Conservation (phyloP, 1,284 basidiomycete species). For the Thecaphora thlaspeos region DNA sequence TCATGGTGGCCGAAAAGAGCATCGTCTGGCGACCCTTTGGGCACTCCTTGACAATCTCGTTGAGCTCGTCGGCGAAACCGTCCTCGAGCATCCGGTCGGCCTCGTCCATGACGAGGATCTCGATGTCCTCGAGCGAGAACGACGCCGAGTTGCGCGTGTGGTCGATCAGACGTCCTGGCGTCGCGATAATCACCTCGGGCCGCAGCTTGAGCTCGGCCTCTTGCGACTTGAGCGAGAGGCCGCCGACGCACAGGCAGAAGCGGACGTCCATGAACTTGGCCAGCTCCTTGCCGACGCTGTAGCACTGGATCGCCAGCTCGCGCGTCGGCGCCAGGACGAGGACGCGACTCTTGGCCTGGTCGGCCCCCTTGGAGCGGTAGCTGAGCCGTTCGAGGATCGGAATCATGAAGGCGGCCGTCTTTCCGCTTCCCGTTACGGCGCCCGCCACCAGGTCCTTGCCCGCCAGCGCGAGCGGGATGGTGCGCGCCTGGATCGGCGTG, state of each 20-base stretch:
- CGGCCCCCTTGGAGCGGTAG: constrained; percentile 79
- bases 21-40: constrained; percentile 63
- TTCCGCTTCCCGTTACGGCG: constrained; percentile 91
- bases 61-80: constrained; percentile 93
- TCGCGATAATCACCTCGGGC: constrained; percentile 96
- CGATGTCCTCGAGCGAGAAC: constrained; percentile 89
- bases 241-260: constrained; percentile 96
- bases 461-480: constrained; percentile 95
- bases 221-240: constrained; percentile 87
- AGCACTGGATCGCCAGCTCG: constrained; percentile 96
- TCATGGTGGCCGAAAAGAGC: constrained; percentile 99
- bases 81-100: constrained; percentile 98
- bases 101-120: constrained; percentile 99
- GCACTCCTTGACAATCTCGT: constrained; percentile 89
- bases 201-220: constrained; percentile 92
- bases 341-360: constrained; percentile 88
- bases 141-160: constrained; percentile 91
- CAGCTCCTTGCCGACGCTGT: constrained; percentile 88
- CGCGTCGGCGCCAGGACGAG: constrained; percentile 93
- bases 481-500: constrained; percentile 95
- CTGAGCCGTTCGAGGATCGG: constrained; percentile 95
- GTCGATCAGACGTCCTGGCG: constrained; percentile 95
- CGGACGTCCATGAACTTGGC: constrained; percentile 83
- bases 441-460: constrained; percentile 96
- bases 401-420: constrained; percentile 98